Evolutionary conservation across 768 basidiomycete species (phyloP).

Genomic region (Mycena latifolia): DNA sequence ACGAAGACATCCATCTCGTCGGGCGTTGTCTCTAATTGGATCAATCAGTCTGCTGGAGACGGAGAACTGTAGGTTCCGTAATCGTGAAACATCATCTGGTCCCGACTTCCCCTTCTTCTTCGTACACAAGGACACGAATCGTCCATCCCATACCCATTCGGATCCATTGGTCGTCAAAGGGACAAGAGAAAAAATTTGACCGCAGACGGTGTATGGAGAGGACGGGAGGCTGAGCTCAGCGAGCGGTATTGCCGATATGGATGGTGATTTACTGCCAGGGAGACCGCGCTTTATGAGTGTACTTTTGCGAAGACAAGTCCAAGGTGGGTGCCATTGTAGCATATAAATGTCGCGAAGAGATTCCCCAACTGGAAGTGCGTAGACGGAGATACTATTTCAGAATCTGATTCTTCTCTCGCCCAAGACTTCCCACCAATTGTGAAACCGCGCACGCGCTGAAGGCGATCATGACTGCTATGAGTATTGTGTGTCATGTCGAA

Average conservation of each 20-base stretch:
- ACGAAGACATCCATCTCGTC: constrained; percentile 3
- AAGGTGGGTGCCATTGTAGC: constrained; percentile 6
- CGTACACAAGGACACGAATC: background rate
- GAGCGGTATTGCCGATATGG: background rate
- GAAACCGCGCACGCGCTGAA: constrained; percentile 36
- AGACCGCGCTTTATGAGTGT: constrained; percentile 2
- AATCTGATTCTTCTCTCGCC: constrained; percentile 21
- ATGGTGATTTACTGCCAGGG: background rate
- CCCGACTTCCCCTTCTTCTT: background rate
- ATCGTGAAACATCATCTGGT: background rate
- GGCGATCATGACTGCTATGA: constrained; percentile 37
- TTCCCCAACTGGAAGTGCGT: constrained; percentile 13
- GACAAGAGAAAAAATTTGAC: constrained; percentile 5
- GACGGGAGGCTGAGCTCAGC: constrained; percentile 5
- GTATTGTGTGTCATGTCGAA: constrained; percentile 32
- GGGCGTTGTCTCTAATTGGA: background rate
- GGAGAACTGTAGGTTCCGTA: constrained; percentile 9
- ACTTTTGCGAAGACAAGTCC: constrained; percentile 6
- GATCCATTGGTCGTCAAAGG: background rate
- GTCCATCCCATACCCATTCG: constrained; percentile 4
- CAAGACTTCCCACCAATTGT: constrained; percentile 36
- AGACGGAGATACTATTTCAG: background rate
- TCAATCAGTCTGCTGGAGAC: constrained; percentile 13
- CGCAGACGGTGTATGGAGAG: background rate
- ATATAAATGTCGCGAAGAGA: constrained; percentile 9